Base-by-base conservation (phyloP, 495 filamentous ascomycete genomes). In the Podospora pseudocomata region DNA sequence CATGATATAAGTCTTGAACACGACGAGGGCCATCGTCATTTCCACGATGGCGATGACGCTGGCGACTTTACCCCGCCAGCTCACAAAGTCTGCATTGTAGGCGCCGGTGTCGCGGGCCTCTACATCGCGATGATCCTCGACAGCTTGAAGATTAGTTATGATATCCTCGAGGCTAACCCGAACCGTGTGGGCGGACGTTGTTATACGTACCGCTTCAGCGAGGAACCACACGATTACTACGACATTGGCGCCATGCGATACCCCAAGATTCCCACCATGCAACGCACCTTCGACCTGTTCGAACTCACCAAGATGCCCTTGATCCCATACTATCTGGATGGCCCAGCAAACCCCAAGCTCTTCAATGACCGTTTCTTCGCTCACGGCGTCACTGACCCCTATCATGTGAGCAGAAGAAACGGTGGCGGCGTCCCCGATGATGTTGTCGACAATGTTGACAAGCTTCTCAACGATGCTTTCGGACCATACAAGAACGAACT, bases 211-310 rank as follows among this genome's bases (percentile, higher is more conserved):
- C 18, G 73, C 3, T 79, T 80, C 66, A 27, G 6, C 18, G 39
- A 70, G 60, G n/a, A 58, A 20, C 55, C 57, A n/a, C 77, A 80
- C 59, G 71, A 80, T 63, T 83, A 83, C 67, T 83, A 76, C 65
- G 82, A 84, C 68, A 75, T 79, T 20, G 81, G 81, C 7, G 79
- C 75, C 1, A 83, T 82, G 80, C 68, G 81, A 44, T 82, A 74
- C 66, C 80, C 80, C 4, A 39, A 79, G 16, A 78, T 63, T 27
- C 30, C 55, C 0, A 53, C 76, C 32, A 79, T 79, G 77, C 23
- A 64, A 2, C 3, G 69, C 15, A 23, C 49, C 19, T 70, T 70
- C 44, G 53, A 66, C 18, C 64, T 70, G 44, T 70, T 70, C 30
- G 49, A 34, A 13, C 5, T 16, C 1, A 11, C 66, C 34, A 16